Evolutionary conservation across 495 filamentous ascomycete genomes (phyloP).

Genomic region (Penicillium crystallinum): DNA sequence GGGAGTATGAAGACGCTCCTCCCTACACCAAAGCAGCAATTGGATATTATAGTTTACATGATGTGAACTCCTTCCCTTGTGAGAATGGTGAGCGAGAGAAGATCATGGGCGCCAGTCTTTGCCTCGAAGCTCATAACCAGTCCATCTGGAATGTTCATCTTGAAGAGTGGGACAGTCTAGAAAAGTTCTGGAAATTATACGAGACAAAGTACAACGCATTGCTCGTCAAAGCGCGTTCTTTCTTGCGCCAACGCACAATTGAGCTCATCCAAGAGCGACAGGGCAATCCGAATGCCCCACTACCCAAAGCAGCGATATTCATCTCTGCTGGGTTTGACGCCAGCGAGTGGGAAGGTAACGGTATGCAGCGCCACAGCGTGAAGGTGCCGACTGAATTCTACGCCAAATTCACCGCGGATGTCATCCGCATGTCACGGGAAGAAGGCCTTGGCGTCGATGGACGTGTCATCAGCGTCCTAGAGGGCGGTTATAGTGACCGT

Average conservation of each 20-base stretch:
- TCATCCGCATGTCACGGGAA: conserved; percentile 76
- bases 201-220: conserved; percentile 66
- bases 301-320: conserved; percentile 81
- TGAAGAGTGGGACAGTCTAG: conserved; percentile 62
- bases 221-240: conserved; percentile 73
- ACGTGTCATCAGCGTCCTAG: conserved; percentile 83
- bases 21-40: conserved; percentile 75
- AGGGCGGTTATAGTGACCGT: conserved; percentile 92
- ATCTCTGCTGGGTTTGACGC: conserved; percentile 95
- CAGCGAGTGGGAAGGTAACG: conserved; percentile 83
- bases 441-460: conserved; percentile 73
- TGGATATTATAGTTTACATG: conserved; percentile 93
- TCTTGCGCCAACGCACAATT: conserved; percentile 63
- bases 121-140: conserved; percentile 88
- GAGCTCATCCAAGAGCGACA: conserved; percentile 50
- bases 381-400: conserved; percentile 98
- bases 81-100: conserved; percentile 86
- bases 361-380: conserved; percentile 91
- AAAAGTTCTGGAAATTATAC: conserved; percentile 86
- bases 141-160: conserved; percentile 96
- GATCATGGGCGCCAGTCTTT: conserved; percentile 83
- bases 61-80: conserved; percentile 97
- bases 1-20: conserved; percentile 31
- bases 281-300: conserved; percentile 20
- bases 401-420: conserved; percentile 78